phyloP scores from a whole-genome alignment of 2,329 filamentous ascomycete species.

The Colletotrichum eleusines region DNA sequence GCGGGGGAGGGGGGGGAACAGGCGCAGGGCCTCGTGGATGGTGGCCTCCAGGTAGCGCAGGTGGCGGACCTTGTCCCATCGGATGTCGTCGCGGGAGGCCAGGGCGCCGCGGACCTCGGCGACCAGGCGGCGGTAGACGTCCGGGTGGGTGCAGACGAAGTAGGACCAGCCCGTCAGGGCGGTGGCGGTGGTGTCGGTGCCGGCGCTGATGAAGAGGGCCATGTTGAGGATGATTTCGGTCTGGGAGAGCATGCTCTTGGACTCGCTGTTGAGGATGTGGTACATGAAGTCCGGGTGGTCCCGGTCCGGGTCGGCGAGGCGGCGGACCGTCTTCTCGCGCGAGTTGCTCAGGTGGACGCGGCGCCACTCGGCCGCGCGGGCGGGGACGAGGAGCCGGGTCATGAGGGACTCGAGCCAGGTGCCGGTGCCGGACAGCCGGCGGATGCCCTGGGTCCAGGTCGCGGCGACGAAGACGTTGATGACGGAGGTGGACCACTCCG shows the following conservation, averaged over 20 bases:
- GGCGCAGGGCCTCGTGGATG: conserved; percentile 63
- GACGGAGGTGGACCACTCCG: conserved; percentile 46
- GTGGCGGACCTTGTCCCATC: conserved; percentile 51
- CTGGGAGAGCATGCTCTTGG: background rate
- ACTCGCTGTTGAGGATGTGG: conserved; percentile 11
- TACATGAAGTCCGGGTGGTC: conserved; percentile 11
- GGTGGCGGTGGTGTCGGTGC: conserved; percentile 60
- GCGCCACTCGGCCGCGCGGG: background rate
- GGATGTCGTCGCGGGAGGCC: conserved; percentile 48
- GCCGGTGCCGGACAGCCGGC: background rate
- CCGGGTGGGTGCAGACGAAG: conserved; percentile 51
- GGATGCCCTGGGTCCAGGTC: conserved; percentile 1
- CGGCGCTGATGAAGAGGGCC: conserved; percentile 49
- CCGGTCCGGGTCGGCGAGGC: background rate
- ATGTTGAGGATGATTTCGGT: conserved; percentile 35
- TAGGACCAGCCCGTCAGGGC: conserved; percentile 55
- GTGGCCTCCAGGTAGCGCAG: conserved; percentile 62
- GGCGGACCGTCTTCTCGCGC: conserved; percentile 5
- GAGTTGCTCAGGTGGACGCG: background rate
- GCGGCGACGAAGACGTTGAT: conserved; percentile 41
- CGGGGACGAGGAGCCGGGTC: background rate
- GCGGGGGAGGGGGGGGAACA: conserved; percentile 63
- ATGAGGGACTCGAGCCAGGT: conserved; percentile 2
- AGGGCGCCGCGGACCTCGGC: conserved; percentile 56
- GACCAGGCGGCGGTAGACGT: conserved; percentile 47